These are phyloP conservation scores for Tulasnella sp. DNA, from an alignment of 768 basidiomycete species.

Conservation along the genomic window DNA sequence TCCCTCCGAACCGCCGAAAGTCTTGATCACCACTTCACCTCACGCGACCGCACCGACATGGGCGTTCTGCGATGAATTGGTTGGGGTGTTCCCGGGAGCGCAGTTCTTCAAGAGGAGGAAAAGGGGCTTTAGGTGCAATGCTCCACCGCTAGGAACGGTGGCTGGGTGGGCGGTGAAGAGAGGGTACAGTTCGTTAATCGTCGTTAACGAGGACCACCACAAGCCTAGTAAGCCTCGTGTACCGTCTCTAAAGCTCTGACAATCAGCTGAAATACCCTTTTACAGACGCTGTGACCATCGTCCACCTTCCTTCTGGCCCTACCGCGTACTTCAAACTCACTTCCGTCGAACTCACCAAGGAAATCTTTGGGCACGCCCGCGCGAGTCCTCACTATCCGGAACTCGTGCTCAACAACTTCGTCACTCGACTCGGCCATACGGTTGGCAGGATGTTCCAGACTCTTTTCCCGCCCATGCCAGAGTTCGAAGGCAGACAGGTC, in stretches of 20 bases:
- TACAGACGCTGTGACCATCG: conserved; percentile 88
- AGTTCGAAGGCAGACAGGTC: conserved; percentile 95
- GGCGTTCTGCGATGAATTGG: conserved; percentile 89
- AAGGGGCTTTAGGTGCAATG: conserved; percentile 56
- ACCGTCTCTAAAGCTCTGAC: conserved; percentile 31
- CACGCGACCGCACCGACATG: conserved; percentile 89
- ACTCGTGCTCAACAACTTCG: conserved; percentile 91
- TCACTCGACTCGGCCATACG: conserved; percentile 89
- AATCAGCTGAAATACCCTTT: conserved; percentile 2
- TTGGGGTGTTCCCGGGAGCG: conserved; percentile 87
- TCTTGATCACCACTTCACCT: conserved; percentile 87
- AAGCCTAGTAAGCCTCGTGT: conserved; percentile 84
- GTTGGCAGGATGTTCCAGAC: conserved; percentile 97
- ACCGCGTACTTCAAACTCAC: conserved; percentile 95
- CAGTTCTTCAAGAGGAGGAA: conserved; percentile 86
- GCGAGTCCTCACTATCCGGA: conserved; percentile 94
- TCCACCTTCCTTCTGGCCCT: conserved; percentile 89
- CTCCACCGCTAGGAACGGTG: conserved; percentile 87
- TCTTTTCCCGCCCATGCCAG: conserved; percentile 90
- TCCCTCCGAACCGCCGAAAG: conserved; percentile 70
- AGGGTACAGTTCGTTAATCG: conserved; percentile 84
- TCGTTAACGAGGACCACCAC: conserved; percentile 96
- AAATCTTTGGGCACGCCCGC: conserved; percentile 94
- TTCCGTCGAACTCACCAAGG: conserved; percentile 80
- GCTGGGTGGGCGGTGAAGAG: conserved; percentile 91